A percentile compares a stretch with the other conserved stretches of the same genome.
Evolutionary conservation across 192 early-diverging fungal species (phyloP).

Genomic region (Coemansia sp.): DNA sequence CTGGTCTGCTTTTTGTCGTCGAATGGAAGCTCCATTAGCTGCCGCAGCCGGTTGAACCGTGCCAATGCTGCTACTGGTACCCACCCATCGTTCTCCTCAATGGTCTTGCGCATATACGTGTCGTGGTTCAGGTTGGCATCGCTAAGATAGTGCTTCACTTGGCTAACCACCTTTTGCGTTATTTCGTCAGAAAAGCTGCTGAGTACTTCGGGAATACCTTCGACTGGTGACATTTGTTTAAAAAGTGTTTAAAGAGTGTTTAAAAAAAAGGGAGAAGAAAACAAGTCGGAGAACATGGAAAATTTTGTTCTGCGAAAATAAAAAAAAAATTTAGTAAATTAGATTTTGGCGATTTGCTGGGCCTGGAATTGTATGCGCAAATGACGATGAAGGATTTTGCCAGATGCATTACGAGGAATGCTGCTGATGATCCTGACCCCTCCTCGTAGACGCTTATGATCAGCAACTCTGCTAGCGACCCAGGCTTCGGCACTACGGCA

Average conservation of each 20-base stretch:
- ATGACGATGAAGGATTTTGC: slow-evolving; percentile 40
- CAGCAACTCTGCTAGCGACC: slow-evolving; percentile 22
- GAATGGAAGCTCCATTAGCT: slow-evolving; percentile 34
- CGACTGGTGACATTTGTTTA: slow-evolving; percentile 25
- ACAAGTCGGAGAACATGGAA: background rate
- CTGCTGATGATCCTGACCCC: slow-evolving; percentile 23
- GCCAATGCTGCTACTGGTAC: slow-evolving; percentile 24
- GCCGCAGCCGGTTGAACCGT: slow-evolving; percentile 49
- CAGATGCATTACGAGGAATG: slow-evolving; percentile 34
- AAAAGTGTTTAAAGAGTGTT: slow-evolving; percentile 6
- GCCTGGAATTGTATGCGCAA: slow-evolving; percentile 22
- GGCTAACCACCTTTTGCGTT: slow-evolving; percentile 28
- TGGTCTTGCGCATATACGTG: slow-evolving; percentile 38
- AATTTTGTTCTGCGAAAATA: slow-evolving; percentile 1
- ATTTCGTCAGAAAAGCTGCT: slow-evolving; percentile 19
- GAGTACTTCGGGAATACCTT: slow-evolving; percentile 42
- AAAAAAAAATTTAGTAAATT: slow-evolving; percentile 11
- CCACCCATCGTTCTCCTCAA: slow-evolving; percentile 41
- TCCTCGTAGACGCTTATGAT: slow-evolving; percentile 46
- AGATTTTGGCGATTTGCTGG: slow-evolving; percentile 20
- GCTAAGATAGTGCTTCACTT: slow-evolving; percentile 55
- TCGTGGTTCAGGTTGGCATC: slow-evolving; percentile 54
- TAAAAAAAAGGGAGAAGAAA: background rate
- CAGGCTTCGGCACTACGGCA: slow-evolving; percentile 8
- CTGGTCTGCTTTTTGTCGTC: slow-evolving; percentile 3